Conservation (phyloP, 2,329 filamentous ascomycete species). For the Elsinoe batatas region DNA sequence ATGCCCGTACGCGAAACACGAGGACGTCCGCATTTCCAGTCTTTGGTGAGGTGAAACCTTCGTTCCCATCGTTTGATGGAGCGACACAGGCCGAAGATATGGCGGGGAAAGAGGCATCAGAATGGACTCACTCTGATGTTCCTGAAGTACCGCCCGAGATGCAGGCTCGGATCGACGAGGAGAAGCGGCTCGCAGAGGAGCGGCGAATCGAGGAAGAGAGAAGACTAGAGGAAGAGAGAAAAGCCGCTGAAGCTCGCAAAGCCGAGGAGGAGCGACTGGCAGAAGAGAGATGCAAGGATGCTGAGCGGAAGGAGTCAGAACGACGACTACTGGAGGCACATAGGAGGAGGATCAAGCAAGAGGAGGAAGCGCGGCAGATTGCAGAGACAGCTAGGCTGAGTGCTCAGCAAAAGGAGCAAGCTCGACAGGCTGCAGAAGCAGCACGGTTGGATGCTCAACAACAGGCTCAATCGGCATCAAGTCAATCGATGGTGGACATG, state of each 20-base stretch:
- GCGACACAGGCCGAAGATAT: not conserved
- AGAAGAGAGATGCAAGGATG: not conserved
- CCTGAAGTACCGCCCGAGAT: constrained; percentile 6
- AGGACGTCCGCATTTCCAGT: not conserved
- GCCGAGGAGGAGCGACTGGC: not conserved
- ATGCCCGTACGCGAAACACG: not conserved
- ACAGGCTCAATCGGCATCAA: not conserved
- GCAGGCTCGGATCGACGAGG: constrained; percentile 7
- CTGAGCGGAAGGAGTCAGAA: constrained; percentile 1
- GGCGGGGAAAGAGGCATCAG: not conserved
- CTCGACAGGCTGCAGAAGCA: not conserved
- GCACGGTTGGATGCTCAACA: not conserved
- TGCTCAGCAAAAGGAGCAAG: not conserved
- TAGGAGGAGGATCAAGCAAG: constrained; percentile 1
- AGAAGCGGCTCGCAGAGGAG: constrained; percentile 1
- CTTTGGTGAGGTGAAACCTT: not conserved
- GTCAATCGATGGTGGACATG: not conserved
- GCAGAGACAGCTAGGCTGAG: constrained; percentile 3
- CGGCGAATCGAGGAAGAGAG: not conserved
- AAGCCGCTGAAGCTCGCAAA: not conserved
- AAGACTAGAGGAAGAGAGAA: not conserved
- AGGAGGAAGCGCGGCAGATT: constrained; percentile 1
- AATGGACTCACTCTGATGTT: constrained; percentile 3
- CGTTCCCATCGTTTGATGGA: not conserved
- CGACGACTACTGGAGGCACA: not conserved